Conservation (phyloP, 495 filamentous ascomycete genomes). For the Trichoderma parareesei region DNA sequence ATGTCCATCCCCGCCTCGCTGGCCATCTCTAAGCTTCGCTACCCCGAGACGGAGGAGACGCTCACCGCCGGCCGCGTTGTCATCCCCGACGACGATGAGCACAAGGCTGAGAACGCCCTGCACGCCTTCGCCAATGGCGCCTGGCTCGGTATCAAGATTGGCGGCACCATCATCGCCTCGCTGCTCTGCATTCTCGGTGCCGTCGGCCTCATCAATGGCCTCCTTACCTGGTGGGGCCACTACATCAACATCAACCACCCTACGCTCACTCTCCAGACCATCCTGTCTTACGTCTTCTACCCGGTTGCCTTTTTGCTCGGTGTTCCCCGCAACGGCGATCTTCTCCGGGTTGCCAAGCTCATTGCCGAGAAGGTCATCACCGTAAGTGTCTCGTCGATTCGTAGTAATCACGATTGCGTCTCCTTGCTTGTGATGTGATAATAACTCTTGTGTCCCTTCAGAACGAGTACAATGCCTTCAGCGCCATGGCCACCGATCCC, state of each 20-base stretch:
- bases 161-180: conserved; percentile 70
- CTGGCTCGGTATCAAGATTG: conserved; percentile 84
- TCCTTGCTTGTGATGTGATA: conserved; percentile 8
- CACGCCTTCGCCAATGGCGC: conserved; percentile 84
- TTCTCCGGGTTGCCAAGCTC: conserved; percentile 66
- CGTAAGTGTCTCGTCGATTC: conserved; percentile 10
- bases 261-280: conserved; percentile 62
- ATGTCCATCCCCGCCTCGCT: conserved; percentile 90
- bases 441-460: conserved; percentile 16
- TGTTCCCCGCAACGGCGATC: conserved; percentile 62
- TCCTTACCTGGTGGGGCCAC: conserved; percentile 82
- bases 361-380: conserved; percentile 79
- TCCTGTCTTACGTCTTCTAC: conserved; percentile 79
- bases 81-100: conserved; percentile 65
- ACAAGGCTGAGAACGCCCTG: conserved; percentile 64
- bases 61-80: conserved; percentile 71
- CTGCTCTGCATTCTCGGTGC: conserved; percentile 82
- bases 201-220: conserved; percentile 63
- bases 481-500: conserved; percentile 36
- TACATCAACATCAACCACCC: conserved; percentile 69
- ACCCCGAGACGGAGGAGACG: conserved; percentile 78
- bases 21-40: conserved; percentile 79
- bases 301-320: conserved; percentile 79
- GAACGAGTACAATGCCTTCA: conserved; percentile 64
- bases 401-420: not conserved